These are phyloP conservation scores for Bipolaris cookei DNA, from an alignment of 2,329 filamentous ascomycete genomes.

Conservation along the genomic window DNA sequence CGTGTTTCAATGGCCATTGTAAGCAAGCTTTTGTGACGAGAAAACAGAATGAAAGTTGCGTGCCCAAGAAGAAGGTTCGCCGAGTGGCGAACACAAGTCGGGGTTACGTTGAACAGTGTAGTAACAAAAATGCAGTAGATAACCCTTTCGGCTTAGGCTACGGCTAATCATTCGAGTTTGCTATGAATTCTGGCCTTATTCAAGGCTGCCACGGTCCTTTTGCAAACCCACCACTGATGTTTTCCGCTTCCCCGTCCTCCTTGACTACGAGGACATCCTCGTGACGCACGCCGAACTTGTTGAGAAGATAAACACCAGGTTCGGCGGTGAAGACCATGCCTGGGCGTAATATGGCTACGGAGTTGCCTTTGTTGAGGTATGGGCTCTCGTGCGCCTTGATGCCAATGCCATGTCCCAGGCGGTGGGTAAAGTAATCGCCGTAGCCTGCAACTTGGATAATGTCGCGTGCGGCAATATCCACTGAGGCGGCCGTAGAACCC, in stretches of 20 bases:
- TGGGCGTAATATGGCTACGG: slow-evolving; percentile 53
- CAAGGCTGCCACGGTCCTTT: slow-evolving; percentile 61
- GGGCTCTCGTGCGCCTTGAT: slow-evolving; percentile 71
- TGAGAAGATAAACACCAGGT: slow-evolving; percentile 67
- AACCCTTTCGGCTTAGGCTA: background rate
- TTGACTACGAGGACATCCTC: slow-evolving; percentile 67
- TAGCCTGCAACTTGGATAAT: slow-evolving; percentile 66
- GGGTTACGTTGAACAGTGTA: background rate
- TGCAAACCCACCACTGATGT: slow-evolving; percentile 62
- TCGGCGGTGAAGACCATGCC: slow-evolving; percentile 71
- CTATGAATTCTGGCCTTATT: background rate
- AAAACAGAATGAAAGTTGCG: background rate
- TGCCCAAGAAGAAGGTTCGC: background rate
- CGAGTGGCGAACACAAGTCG: background rate
- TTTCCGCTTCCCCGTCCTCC: slow-evolving; percentile 60
- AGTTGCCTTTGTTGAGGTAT: slow-evolving; percentile 69
- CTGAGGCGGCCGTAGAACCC: slow-evolving; percentile 62
- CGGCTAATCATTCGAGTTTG: background rate
- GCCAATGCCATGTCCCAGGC: slow-evolving; percentile 68
- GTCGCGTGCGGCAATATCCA: slow-evolving; percentile 65
- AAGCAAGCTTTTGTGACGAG: background rate
- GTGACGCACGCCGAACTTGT: slow-evolving; percentile 66
- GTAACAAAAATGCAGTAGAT: background rate
- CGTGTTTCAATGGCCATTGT: slow-evolving; percentile 1
- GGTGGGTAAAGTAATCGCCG: slow-evolving; percentile 65